Conservation (phyloP, 345 rosid species). For the Citrus hindsii region DNA sequence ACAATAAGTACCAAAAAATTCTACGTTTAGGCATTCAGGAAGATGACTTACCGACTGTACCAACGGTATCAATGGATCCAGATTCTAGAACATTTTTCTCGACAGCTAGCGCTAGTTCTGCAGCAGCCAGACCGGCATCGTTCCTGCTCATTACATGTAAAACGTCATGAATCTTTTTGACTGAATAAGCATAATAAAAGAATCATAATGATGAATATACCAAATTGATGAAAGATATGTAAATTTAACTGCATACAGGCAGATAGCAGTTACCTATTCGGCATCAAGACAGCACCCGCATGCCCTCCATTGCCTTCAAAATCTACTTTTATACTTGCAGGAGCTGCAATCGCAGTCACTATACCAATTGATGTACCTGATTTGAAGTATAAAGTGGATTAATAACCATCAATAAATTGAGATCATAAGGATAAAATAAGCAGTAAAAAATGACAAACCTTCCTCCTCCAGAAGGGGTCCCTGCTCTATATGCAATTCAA, state of each 20-base stretch:
- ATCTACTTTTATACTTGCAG: conserved; percentile 76
- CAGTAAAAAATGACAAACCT: conserved; percentile 38
- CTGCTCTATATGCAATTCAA: conserved; percentile 96
- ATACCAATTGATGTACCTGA: conserved; percentile 77
- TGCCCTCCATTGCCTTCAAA: conserved; percentile 69
- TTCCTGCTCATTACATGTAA: conserved; percentile 42
- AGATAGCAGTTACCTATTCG: conserved; percentile 49
- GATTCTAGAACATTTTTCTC: conserved; percentile 87
- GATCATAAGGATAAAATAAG: background rate
- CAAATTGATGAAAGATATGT: background rate
- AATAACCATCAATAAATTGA: background rate
- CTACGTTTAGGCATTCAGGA: background rate
- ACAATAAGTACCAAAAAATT: background rate
- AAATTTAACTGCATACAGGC: background rate
- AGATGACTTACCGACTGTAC: conserved; percentile 70
- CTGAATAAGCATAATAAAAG: background rate
- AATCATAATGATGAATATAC: background rate
- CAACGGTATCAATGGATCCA: conserved; percentile 89
- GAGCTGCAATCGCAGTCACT: conserved; percentile 85
- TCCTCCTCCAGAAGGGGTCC: conserved; percentile 87
- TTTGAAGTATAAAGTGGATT: conserved; percentile 11
- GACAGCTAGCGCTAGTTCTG: conserved; percentile 82
- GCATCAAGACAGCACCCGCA: conserved; percentile 96
- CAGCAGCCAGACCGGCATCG: conserved; percentile 95
- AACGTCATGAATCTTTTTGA: background rate